Percentiles rank a stretch among this genome's conserved stretches.
Conservation (phyloP, 805 yeast genomes). For the Lachancea mirantina region DNA sequence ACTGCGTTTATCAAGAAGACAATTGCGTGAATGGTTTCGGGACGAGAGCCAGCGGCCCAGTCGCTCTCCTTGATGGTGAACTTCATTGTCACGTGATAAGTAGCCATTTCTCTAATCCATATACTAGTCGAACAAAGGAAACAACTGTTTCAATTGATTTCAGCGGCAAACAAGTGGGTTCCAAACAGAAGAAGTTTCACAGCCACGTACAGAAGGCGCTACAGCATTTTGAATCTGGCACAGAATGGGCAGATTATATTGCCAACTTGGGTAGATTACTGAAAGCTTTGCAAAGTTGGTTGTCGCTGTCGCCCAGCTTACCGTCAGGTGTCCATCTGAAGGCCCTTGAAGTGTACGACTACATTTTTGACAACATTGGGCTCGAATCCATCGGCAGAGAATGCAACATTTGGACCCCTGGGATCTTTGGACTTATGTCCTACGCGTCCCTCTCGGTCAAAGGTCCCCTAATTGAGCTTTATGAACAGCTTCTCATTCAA, state of each 20-base stretch:
- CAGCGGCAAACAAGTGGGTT: conserved; percentile 33
- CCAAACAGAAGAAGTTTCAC: conserved; percentile 63
- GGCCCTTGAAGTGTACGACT: conserved; percentile 67
- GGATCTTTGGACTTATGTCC: conserved; percentile 80
- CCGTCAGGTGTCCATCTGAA: conserved; percentile 97
- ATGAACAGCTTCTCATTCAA: conserved; percentile 46
- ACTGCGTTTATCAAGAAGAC: conserved; percentile 37
- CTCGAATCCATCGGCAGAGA: conserved; percentile 45
- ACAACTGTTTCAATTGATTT: conserved; percentile 27
- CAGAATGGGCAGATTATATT: conserved; percentile 98
- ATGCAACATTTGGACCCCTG: conserved; percentile 82
- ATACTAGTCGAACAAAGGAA: too few relatives aligned
- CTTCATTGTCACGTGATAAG: neutral
- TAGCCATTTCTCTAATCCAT: too few relatives aligned
- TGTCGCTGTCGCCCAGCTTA: conserved; percentile 69
- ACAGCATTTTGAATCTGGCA: conserved; percentile 67
- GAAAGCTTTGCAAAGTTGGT: conserved; percentile 58
- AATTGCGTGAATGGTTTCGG: too few relatives aligned
- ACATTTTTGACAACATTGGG: conserved; percentile 60
- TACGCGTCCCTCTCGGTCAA: conserved; percentile 86
- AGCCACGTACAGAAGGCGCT: conserved; percentile 69
- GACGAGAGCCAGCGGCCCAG: too few relatives aligned
- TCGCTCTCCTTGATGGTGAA: too few relatives aligned
- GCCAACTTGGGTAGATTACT: conserved; percentile 75
- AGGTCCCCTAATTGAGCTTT: conserved; percentile 62